Evolutionary conservation across 768 basidiomycete genomes (phyloP).

Genomic region (Amanita inopinata): DNA sequence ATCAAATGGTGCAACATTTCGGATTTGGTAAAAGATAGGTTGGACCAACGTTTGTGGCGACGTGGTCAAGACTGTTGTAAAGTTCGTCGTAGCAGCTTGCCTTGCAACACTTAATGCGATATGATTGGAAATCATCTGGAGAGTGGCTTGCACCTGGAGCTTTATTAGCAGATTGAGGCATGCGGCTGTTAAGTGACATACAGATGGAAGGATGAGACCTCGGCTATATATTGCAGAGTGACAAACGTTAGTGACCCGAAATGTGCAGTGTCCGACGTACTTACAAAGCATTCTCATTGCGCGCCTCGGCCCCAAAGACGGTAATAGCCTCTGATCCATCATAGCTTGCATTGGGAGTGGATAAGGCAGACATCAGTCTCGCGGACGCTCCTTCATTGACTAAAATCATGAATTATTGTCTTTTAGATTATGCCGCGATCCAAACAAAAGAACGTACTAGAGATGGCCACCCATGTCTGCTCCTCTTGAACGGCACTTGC

Average conservation of each 20-base stretch:
- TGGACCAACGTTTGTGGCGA: slow-evolving; percentile 41
- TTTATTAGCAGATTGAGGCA: neutral
- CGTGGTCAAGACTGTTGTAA: slow-evolving; percentile 25
- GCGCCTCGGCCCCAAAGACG: slow-evolving; percentile 35
- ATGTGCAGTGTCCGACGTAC: slow-evolving; percentile 13
- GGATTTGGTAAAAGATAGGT: slow-evolving; percentile 37
- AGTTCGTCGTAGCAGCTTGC: slow-evolving; percentile 12
- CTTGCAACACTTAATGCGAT: slow-evolving; percentile 19
- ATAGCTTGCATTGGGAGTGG: slow-evolving; percentile 32
- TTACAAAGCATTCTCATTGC: slow-evolving; percentile 54
- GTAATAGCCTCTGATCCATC: slow-evolving; percentile 40
- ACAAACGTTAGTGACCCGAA: neutral
- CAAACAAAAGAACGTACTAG: too few relatives aligned
- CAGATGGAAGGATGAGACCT: slow-evolving; percentile 22
- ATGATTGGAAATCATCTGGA: slow-evolving; percentile 23
- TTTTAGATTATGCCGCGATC: neutral
- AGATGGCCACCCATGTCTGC: slow-evolving; percentile 43
- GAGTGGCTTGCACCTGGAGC: slow-evolving; percentile 18
- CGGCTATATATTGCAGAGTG: slow-evolving; percentile 17
- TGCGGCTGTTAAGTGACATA: slow-evolving; percentile 11
- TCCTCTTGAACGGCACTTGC: slow-evolving; percentile 37
- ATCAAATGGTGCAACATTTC: slow-evolving; percentile 50
- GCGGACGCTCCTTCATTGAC: slow-evolving; percentile 33
- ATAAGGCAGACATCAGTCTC: slow-evolving; percentile 27
- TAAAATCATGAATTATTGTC: slow-evolving; percentile 11